Conservation (phyloP, 1,284 basidiomycete species). For the Peniophora sp. region DNA sequence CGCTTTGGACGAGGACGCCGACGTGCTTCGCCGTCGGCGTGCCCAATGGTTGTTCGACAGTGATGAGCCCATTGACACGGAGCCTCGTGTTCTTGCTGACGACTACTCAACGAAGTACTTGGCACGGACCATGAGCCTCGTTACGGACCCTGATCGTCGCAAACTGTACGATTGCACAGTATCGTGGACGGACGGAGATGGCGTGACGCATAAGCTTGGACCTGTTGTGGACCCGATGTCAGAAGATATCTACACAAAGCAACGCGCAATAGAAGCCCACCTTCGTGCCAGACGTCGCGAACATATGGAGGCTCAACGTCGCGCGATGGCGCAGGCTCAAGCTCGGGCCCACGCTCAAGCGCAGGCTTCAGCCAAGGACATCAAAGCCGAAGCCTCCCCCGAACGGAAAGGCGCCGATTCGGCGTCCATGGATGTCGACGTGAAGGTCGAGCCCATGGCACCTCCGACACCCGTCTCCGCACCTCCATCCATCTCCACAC, state of each 20-base stretch:
- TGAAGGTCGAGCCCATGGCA: too few relatives aligned
- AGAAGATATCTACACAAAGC: neutral
- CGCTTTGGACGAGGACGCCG: conserved; percentile 23
- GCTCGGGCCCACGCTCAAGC: neutral
- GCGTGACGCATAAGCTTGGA: neutral
- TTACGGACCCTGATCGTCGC: too few relatives aligned
- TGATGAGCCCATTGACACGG: conserved; percentile 57
- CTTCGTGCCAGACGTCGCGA: too few relatives aligned
- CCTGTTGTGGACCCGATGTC: neutral
- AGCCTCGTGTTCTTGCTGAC: conserved; percentile 59
- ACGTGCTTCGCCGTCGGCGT: conserved; percentile 32
- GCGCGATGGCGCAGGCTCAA: neutral
- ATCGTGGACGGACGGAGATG: neutral
- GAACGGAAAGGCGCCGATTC: too few relatives aligned
- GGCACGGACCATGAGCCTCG: too few relatives aligned
- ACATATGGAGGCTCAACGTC: neutral
- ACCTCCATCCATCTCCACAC: too few relatives aligned
- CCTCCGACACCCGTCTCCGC: too few relatives aligned
- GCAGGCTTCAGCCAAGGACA: neutral
- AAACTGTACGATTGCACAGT: neutral
- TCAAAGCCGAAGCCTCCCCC: too few relatives aligned
- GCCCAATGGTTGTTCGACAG: conserved; percentile 71
- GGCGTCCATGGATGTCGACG: too few relatives aligned
- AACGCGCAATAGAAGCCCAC: too few relatives aligned
- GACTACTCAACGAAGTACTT: conserved; percentile 55